Conservation (phyloP, 1,139 yeast genomes). For the Ogataea hybrid region DNA sequence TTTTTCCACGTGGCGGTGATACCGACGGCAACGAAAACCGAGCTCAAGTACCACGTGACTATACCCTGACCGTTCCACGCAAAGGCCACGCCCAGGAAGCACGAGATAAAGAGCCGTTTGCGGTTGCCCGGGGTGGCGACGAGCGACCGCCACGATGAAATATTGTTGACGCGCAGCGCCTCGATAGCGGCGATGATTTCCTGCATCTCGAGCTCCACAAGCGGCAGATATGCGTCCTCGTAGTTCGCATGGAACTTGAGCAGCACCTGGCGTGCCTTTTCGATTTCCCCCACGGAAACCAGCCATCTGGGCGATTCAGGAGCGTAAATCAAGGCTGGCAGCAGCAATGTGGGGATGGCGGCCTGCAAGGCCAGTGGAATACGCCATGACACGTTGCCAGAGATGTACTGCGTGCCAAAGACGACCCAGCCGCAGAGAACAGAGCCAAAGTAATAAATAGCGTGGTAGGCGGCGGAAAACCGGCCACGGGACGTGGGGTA, state of each 20-base stretch:
- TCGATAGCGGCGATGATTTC: slow-evolving; percentile 36
- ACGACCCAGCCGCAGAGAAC: slow-evolving; percentile 54
- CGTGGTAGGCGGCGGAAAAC: slow-evolving; percentile 46
- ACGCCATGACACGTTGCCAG: slow-evolving; percentile 39
- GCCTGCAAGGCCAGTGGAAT: slow-evolving; percentile 42
- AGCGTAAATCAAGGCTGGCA: slow-evolving; percentile 35
- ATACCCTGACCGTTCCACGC: slow-evolving; percentile 52
- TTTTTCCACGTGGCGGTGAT: slow-evolving; percentile 42
- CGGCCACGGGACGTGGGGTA: slow-evolving; percentile 44
- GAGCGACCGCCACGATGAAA: slow-evolving; percentile 18
- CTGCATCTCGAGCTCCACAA: slow-evolving; percentile 27
- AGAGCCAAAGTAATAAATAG: slow-evolving; percentile 54
- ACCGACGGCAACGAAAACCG: slow-evolving; percentile 48
- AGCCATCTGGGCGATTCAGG: slow-evolving; percentile 63
- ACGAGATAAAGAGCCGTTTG: slow-evolving; percentile 40
- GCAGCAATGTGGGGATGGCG: slow-evolving; percentile 36
- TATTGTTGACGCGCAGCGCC: slow-evolving; percentile 17
- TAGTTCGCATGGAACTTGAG: slow-evolving; percentile 29
- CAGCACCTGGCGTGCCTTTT: slow-evolving; percentile 43
- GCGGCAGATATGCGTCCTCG: slow-evolving; percentile 22
- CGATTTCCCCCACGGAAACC: slow-evolving; percentile 40
- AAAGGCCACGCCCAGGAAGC: slow-evolving; percentile 32
- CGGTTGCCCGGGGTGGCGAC: slow-evolving; percentile 33
- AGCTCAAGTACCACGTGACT: slow-evolving; percentile 47
- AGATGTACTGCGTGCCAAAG: slow-evolving; percentile 39